phyloP scores from a whole-genome alignment of 768 basidiomycete genomes.

The Collybiopsis confluens region DNA sequence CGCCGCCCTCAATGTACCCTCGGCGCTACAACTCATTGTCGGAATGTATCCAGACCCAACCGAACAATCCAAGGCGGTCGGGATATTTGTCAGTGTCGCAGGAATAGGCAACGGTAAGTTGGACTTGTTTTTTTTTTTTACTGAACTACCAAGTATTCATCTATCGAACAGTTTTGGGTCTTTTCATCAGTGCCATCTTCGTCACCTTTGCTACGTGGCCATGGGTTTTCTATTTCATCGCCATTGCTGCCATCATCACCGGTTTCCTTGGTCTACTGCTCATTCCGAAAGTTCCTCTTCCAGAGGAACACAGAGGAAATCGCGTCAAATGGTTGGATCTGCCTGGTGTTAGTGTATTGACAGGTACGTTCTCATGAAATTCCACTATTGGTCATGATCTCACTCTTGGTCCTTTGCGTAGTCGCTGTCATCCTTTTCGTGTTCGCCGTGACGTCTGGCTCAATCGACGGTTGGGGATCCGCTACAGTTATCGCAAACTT shows the following conservation, averaged over 20 bases:
- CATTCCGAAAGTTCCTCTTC: conserved; percentile 24
- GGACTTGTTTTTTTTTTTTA: too few relatives aligned
- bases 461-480: conserved; percentile 38
- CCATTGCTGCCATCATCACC: conserved; percentile 32
- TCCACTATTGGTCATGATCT: not conserved
- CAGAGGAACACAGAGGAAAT: not conserved
- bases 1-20: conserved; percentile 47
- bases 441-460: conserved; percentile 18
- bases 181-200: conserved; percentile 42
- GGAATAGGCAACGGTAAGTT: conserved; percentile 40
- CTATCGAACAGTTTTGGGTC: conserved; percentile 40
- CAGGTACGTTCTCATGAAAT: not conserved
- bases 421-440: not conserved
- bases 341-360: not conserved
- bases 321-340: not conserved
- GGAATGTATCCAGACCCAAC: conserved; percentile 43
- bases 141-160: too few relatives aligned
- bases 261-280: conserved; percentile 23
- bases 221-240: conserved; percentile 49
- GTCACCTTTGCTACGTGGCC: conserved; percentile 36
- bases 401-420: not conserved
- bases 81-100: conserved; percentile 41
- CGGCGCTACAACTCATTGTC: conserved; percentile 46
- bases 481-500: conserved; percentile 36
- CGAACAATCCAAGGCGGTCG: conserved; percentile 45